These are phyloP conservation scores for Fusarium buxicola DNA, from an alignment of 2,329 filamentous ascomycete species.

Conservation along the genomic window DNA sequence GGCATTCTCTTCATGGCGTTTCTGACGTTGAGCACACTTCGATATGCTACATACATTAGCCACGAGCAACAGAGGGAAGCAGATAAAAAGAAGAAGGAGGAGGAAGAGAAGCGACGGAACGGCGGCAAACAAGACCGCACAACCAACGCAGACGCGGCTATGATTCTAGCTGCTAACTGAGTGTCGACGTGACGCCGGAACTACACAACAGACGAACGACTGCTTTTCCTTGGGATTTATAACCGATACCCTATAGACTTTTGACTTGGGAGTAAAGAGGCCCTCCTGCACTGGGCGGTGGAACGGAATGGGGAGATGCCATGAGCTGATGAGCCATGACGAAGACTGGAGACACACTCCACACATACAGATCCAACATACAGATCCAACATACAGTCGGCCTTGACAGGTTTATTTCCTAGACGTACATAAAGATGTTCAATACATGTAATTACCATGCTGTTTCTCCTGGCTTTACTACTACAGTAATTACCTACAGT, in stretches of 20 bases:
- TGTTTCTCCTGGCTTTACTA: too few relatives aligned
- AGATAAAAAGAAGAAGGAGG: slow-evolving; percentile 57
- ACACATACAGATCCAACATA: slow-evolving; percentile 17
- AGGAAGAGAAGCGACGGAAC: slow-evolving; percentile 57
- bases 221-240: slow-evolving; percentile 35
- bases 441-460: slow-evolving; percentile 3
- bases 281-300: neutral
- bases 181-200: neutral
- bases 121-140: slow-evolving; percentile 60
- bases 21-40: slow-evolving; percentile 68
- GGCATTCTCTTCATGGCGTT: slow-evolving; percentile 76
- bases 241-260: slow-evolving; percentile 47
- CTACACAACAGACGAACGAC: slow-evolving; percentile 22
- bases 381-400: slow-evolving; percentile 9
- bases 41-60: slow-evolving; percentile 68
- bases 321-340: slow-evolving; percentile 24
- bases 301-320: neutral
- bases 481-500: too few relatives aligned
- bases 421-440: slow-evolving; percentile 20
- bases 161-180: slow-evolving; percentile 68
- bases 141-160: slow-evolving; percentile 64
- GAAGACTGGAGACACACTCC: slow-evolving; percentile 12
- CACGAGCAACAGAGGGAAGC: slow-evolving; percentile 62
- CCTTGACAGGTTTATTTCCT: slow-evolving; percentile 37
- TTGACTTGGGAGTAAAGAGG: slow-evolving; percentile 24